phyloP scores from a whole-genome alignment of 257 asterid species.

The Capsicum baccatum region DNA sequence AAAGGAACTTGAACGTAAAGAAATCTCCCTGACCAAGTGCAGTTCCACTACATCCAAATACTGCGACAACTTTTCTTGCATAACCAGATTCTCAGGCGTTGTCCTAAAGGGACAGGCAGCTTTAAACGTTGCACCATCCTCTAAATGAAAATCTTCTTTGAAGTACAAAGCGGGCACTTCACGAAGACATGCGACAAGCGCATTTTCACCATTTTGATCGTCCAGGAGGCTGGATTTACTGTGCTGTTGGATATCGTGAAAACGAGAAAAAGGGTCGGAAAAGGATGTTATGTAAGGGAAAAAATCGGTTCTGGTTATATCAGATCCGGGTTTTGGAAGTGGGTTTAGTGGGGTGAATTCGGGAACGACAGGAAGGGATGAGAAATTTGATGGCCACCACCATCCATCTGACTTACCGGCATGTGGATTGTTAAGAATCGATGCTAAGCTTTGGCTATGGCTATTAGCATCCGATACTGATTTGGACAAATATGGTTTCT shows the following conservation, averaged over 20 bases:
- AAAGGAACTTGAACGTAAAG: slow-evolving; percentile 84
- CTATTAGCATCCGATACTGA: slow-evolving; percentile 63
- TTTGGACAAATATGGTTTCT: slow-evolving; percentile 33
- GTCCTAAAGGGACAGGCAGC: slow-evolving; percentile 93
- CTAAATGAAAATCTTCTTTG: slow-evolving; percentile 85
- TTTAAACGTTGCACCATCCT: slow-evolving; percentile 88
- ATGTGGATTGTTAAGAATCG: slow-evolving; percentile 94
- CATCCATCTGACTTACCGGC: slow-evolving; percentile 66
- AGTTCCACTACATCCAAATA: slow-evolving; percentile 97
- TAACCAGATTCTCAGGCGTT: slow-evolving; percentile 69
- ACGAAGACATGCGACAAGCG: slow-evolving; percentile 90
- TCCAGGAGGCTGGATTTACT: slow-evolving; percentile 53
- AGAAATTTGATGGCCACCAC: slow-evolving; percentile 80
- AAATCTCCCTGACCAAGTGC: slow-evolving; percentile 95
- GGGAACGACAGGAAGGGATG: slow-evolving; percentile 62
- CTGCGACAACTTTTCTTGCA: slow-evolving; percentile 95
- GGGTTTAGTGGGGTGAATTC: slow-evolving; percentile 71
- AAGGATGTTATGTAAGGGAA: slow-evolving; percentile 60
- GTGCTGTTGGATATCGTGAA: slow-evolving; percentile 85
- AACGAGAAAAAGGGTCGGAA: slow-evolving; percentile 73
- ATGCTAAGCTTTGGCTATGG: slow-evolving; percentile 76
- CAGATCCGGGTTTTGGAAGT: slow-evolving; percentile 76
- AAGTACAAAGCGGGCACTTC: slow-evolving; percentile 94
- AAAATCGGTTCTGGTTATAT: slow-evolving; percentile 71
- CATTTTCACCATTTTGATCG: slow-evolving; percentile 69